phyloP scores from a whole-genome alignment of 2,329 filamentous ascomycete genomes.

The Sclerotinia spermophila region DNA sequence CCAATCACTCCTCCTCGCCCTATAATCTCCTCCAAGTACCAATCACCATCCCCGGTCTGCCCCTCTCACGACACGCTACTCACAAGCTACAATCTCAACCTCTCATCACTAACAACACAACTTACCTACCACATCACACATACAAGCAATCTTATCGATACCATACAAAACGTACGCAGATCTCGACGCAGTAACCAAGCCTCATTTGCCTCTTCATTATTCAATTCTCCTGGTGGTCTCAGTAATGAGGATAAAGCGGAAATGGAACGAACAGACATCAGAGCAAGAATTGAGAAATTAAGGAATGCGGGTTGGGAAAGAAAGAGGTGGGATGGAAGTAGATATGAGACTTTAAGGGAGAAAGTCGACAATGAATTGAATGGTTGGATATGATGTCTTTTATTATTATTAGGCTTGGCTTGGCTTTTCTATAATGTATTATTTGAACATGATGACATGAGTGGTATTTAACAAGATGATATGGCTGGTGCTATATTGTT shows the following conservation, averaged over 20 bases:
- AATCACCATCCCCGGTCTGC: background rate
- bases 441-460: conserved; percentile 1
- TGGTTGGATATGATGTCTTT: conserved; percentile 2
- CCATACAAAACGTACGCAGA: conserved; percentile 22
- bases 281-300: conserved; percentile 25
- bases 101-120: conserved; percentile 21
- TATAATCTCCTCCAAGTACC: background rate
- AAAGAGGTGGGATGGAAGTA: conserved; percentile 28
- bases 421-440: background rate
- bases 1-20: background rate
- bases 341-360: conserved; percentile 32
- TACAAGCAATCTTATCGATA: conserved; percentile 22
- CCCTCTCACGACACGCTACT: background rate
- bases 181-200: conserved; percentile 26
- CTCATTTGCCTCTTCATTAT: conserved; percentile 1
- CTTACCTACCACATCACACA: conserved; percentile 17
- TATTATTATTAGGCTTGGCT: background rate
- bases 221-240: conserved; percentile 2
- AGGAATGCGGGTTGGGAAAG: conserved; percentile 27
- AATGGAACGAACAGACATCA: background rate
- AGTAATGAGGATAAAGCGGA: background rate
- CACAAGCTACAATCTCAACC: conserved; percentile 20
- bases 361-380: conserved; percentile 20
- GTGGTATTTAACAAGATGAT: background rate
- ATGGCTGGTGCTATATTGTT: background rate